phyloP scores from a whole-genome alignment of 2,329 filamentous ascomycete species.

The Verticillium isaacii region DNA sequence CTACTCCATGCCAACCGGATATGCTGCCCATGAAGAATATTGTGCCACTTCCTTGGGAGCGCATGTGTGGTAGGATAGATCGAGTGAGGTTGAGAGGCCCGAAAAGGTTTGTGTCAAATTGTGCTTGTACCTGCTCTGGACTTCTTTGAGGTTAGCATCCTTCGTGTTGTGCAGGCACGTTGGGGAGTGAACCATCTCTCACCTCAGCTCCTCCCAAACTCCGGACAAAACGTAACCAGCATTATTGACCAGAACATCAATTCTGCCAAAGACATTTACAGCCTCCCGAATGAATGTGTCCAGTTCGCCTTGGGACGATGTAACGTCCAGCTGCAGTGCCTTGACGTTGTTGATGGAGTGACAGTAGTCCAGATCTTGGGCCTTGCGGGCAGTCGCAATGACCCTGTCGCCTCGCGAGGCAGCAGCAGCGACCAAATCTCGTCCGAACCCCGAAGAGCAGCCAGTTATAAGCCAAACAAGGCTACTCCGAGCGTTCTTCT shows the following conservation, averaged over 20 bases:
- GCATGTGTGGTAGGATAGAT: slow-evolving; percentile 24
- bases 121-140: slow-evolving; percentile 17
- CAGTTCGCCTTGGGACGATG: background rate
- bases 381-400: background rate
- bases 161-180: background rate
- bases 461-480: slow-evolving; percentile 1
- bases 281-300: background rate
- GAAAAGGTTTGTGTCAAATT: slow-evolving; percentile 28
- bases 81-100: slow-evolving; percentile 30
- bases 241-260: slow-evolving; percentile 4
- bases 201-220: slow-evolving; percentile 1
- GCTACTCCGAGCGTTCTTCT: background rate
- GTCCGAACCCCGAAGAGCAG: slow-evolving; percentile 1
- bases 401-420: background rate
- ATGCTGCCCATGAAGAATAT: slow-evolving; percentile 28
- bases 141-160: slow-evolving; percentile 4
- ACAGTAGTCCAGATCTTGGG: background rate
- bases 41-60: slow-evolving; percentile 21
- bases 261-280: background rate
- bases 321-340: background rate
- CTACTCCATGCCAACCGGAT: slow-evolving; percentile 26
- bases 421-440: background rate
- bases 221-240: slow-evolving; percentile 3
- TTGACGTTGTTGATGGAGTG: background rate
- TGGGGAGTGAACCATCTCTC: background rate